Percentiles rank a stretch among this genome's conserved stretches.
These are phyloP conservation scores for Tetrahymena borealis DNA, from an alignment of 73 alveolate genomes.

Conservation along the genomic window DNA sequence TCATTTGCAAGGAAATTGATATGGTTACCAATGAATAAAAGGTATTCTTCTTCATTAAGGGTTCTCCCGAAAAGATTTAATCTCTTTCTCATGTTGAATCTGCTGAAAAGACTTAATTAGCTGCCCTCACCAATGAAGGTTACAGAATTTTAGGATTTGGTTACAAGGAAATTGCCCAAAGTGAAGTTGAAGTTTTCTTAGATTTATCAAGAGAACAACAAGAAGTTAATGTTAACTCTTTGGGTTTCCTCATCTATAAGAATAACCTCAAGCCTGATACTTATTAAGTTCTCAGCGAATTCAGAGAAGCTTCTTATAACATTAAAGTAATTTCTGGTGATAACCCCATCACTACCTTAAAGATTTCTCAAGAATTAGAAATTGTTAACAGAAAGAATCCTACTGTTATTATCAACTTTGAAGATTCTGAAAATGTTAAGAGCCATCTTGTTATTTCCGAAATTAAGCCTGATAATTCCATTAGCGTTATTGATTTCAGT, in stretches of 20 bases:
- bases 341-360: slow-evolving; percentile 69
- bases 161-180: slow-evolving; percentile 45
- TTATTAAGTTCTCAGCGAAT: slow-evolving; percentile 34
- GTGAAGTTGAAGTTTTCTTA: slow-evolving; percentile 36
- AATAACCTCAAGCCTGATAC: slow-evolving; percentile 62
- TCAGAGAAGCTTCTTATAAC: slow-evolving; percentile 31
- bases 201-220: slow-evolving; percentile 50
- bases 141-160: slow-evolving; percentile 69
- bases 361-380: slow-evolving; percentile 62
- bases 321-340: slow-evolving; percentile 72
- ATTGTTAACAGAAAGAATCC: slow-evolving; percentile 31
- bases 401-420: not conserved
- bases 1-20: not conserved
- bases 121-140: slow-evolving; percentile 52
- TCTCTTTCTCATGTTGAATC: slow-evolving; percentile 54
- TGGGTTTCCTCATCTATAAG: slow-evolving; percentile 62
- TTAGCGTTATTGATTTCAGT: not conserved
- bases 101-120: slow-evolving; percentile 47
- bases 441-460: not conserved
- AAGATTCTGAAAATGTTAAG: not conserved
- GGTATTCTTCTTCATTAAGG: slow-evolving; percentile 43
- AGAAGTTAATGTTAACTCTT: slow-evolving; percentile 51
- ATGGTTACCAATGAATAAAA: not conserved
- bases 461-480: not conserved
- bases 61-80: slow-evolving; percentile 65